Base-by-base conservation (phyloP, 2,329 filamentous ascomycete species). In the Metarhizium brunneum region DNA sequence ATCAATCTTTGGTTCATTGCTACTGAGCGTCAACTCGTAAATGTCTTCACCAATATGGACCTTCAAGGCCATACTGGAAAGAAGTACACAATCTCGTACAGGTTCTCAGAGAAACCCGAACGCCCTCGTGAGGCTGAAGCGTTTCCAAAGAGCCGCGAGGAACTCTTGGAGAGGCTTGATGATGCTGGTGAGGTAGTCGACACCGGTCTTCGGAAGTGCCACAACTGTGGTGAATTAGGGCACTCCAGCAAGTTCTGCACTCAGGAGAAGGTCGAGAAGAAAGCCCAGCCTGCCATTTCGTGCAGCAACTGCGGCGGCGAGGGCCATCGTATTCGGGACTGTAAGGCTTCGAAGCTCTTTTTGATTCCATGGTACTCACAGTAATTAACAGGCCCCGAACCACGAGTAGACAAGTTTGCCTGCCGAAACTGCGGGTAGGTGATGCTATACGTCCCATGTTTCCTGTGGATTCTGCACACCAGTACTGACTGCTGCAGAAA, bases 241-340 rank as follows among this genome's bases (percentile, higher is more conserved):
- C 87, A 90, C 59, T 75, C 71, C 32, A 62, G 72, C n/a, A 85
- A 82, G 69, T 65, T 69, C 52, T 90, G 87, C 65, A 74, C 77
- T 2, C 67, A 84, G 64, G 84, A 87, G 59, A 76, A 74, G 60
- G 58, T 66, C 0, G 82, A 85, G 64, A 70, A 65, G 29, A 65
- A 68, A 2, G 70, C 77, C 45, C 63, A 69, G 14, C 62, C 75
- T 42, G 70, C 72, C 20, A 77, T 87, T 51, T 75, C 74, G 50
- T 90, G 87, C 66, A 79, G 74, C 71, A 86, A 89, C 71, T 90
- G 87, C 60, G 71, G 77, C 4, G 75, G 78, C 43, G 70, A 75
- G 30, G 86, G 85, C 10, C 86, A 90, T 63, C 84, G 86, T 56
- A 71, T 85, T 53, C 83, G 86, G 53, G 85, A 90, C 61, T 90